Conservation (phyloP, 208 protist genomes). For the Trypanosomatidae sp. region DNA sequence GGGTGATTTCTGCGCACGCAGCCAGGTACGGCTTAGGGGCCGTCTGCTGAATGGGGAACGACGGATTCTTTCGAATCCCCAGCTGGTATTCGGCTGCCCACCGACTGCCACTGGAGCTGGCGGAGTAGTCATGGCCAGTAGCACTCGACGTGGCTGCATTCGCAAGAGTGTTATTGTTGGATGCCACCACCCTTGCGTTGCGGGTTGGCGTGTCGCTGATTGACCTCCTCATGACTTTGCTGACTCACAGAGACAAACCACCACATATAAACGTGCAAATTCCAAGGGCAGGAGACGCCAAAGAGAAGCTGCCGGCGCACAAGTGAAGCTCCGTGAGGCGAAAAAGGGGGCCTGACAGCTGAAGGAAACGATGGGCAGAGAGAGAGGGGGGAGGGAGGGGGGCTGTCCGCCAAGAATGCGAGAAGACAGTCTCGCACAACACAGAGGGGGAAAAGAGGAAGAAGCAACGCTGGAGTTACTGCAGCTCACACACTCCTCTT, state of each 20-base stretch:
- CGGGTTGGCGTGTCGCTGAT: conserved; percentile 16
- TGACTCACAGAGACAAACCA: conserved; percentile 1
- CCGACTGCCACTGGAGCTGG: conserved; percentile 24
- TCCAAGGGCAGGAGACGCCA: background rate
- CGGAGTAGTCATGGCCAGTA: conserved; percentile 11
- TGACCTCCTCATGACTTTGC: conserved; percentile 11
- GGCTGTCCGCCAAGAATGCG: background rate
- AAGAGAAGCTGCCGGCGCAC: background rate
- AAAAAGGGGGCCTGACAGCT: background rate
- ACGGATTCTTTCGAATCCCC: conserved; percentile 57
- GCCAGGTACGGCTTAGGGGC: conserved; percentile 68
- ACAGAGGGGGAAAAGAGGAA: background rate
- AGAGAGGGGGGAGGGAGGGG: background rate
- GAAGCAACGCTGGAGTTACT: background rate
- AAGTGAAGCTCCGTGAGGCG: background rate
- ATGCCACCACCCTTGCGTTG: conserved; percentile 1
- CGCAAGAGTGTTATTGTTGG: conserved; percentile 9
- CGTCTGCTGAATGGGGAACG: conserved; percentile 80
- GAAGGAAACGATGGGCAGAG: background rate
- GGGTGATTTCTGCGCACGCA: conserved; percentile 63
- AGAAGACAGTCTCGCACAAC: background rate
- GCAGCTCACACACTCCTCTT: background rate
- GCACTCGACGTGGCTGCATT: conserved; percentile 9
- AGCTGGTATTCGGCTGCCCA: conserved; percentile 55
- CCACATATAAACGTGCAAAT: background rate